Evolutionary conservation across 2,329 filamentous ascomycete species (phyloP), one percentile per base, ranked within the genome.

Genomic region (Pseudogymnoascus sp.): DNA sequence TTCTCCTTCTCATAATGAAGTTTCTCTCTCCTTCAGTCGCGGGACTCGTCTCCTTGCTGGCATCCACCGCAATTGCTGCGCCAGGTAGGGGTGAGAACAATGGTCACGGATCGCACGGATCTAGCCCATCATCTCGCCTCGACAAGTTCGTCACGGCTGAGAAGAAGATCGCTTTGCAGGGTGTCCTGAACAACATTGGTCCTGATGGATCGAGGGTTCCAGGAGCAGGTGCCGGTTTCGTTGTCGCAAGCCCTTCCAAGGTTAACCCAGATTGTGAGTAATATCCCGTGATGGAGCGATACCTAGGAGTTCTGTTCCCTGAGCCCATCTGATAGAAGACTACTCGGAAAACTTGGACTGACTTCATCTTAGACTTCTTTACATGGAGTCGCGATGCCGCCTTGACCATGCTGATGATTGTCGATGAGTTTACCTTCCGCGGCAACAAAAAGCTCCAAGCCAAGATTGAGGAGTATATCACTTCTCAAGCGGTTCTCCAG

Each of bases 301-400:
- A 18, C 16, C n/a, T 16, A 5, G 8, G n/a, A 40, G 6, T 23
- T 40, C 39, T 40, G 39, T 18, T 40, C 16, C 10, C 16, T 16
- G 39, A 18, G 10, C 39, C n/a, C 39, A 18, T 40, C 8, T 40
- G 67, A 18, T 21, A 4, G 16, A 12, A 34, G 23, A n/a, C 23
- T 29, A 31, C 3, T n/a, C 8, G 23, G 29, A 31, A 12, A 26
- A 18, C 51, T 29, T 16, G 23, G 51, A 18, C 51, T 57, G 12
- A 57, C 51, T 18, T 29, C 8, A 12, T 57, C 23, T 31, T 10
- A 90, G 88, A 93, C 74, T 92, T 83, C 71, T 93, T 86, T 71
- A 90, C 88, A 0, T 93, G 90, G 90, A 91, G 86, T 1, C 79
- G 90, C 70, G 90, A 93, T 73, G 82, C 87, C 14, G 87, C 86